These are phyloP conservation scores for Neopestalotiopsis sp. DNA, from an alignment of 2,329 filamentous ascomycete species.

Conservation along the genomic window DNA sequence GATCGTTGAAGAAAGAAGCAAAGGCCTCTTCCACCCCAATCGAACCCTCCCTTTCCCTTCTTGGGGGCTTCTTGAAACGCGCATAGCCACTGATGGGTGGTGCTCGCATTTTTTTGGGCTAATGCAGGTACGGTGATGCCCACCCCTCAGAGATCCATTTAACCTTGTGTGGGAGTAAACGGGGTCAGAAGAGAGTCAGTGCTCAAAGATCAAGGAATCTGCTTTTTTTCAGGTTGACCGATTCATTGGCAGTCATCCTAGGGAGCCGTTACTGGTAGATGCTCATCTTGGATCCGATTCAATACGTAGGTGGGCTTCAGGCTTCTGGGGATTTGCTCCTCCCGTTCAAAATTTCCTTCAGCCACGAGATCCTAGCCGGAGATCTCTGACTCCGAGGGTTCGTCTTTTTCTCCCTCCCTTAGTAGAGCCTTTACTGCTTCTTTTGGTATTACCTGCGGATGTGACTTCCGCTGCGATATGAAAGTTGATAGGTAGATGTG, in stretches of 20 bases:
- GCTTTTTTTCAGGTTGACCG: neutral
- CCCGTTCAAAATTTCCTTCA: neutral
- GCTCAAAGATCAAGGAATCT: neutral
- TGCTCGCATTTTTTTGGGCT: constrained; percentile 22
- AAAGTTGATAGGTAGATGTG: neutral
- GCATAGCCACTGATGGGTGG: constrained; percentile 34
- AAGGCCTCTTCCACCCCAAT: neutral
- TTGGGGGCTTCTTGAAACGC: constrained; percentile 29
- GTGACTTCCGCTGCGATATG: neutral
- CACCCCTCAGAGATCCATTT: neutral
- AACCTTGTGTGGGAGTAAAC: neutral
- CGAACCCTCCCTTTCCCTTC: neutral
- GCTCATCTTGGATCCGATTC: constrained; percentile 4
- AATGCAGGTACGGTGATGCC: constrained; percentile 35
- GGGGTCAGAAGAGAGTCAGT: neutral
- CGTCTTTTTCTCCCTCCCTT: neutral
- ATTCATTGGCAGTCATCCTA: no score
- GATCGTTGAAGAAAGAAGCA: constrained; percentile 15
- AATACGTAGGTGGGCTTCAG: no score
- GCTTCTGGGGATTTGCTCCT: neutral
- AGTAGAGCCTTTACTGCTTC: neutral
- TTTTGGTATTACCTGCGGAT: neutral
- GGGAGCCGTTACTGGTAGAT: no score
- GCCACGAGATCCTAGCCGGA: constrained; percentile 7
- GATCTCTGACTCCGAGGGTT: neutral